Evolutionary conservation across 2,329 filamentous ascomycete species (phyloP).

Genomic region (Cladosporium halotolerans): DNA sequence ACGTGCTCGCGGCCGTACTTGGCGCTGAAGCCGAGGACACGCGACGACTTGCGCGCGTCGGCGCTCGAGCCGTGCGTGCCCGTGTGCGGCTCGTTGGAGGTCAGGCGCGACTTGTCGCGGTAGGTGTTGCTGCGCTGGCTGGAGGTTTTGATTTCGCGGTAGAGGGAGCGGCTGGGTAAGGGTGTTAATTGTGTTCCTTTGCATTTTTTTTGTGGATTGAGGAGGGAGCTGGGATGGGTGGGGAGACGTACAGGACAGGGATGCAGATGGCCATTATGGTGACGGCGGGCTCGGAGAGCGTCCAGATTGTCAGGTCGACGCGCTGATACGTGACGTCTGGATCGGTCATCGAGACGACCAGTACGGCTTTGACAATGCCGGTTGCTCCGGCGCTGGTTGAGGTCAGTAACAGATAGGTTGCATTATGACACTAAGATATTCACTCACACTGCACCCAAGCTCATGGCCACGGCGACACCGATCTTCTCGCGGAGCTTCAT

Average conservation of each 20-base stretch:
- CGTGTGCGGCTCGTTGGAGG: conserved; percentile 1
- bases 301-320: conserved; percentile 8
- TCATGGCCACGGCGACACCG: conserved; percentile 8
- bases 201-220: too few species aligned
- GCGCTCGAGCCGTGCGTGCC: not conserved
- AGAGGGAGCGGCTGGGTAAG: not conserved
- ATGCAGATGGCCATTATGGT: conserved; percentile 9
- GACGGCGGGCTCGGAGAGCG: conserved; percentile 2
- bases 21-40: conserved; percentile 1
- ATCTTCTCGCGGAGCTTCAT: conserved; percentile 8
- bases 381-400: not conserved
- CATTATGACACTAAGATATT: not conserved
- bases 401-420: not conserved
- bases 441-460: conserved; percentile 3
- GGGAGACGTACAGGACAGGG: conserved; percentile 8
- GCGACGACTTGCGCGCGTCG: not conserved
- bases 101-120: not conserved
- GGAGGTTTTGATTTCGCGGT: conserved; percentile 7
- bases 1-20: conserved; percentile 1
- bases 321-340: conserved; percentile 2
- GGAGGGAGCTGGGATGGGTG: not conserved
- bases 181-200: too few species aligned
- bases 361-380: not conserved
- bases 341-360: conserved; percentile 3
- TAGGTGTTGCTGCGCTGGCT: conserved; percentile 1